Evolutionary conservation across 768 basidiomycete species (phyloP), one percentile per base, ranked within the genome.

Genomic region (Trichaptum fuscoviolaceum): DNA sequence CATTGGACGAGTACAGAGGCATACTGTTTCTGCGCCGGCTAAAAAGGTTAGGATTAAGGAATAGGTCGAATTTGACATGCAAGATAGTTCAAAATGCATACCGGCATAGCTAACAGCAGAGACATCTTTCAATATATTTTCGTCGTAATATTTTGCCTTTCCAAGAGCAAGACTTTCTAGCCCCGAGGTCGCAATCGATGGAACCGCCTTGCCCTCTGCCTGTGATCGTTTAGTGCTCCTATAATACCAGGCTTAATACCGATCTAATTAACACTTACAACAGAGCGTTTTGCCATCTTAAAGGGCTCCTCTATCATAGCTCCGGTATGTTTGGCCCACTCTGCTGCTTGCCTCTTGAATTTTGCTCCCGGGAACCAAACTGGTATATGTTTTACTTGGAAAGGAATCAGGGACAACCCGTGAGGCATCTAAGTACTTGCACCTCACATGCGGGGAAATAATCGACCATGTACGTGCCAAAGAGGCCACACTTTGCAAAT

Each of bases 131-230:
- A 35, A 23, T 5, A 61, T 17, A 26, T n/a, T 61, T 59, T 25
- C 58, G 20, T 52, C 42, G 42, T 80, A 73, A 34, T 52, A 52
- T 52, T 12, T 52, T 20, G 42, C 42, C 25, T 73, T 70, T 65
- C 52, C 69, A 64, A 63, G 57, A 35, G 58, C 63, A 26, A 35
- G 57, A 72, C 36, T 77, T 72, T 66, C 76, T 69, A 65, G 80
- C 35, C 80, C 79, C 12, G 74, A 70, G 20, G 75, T 82, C 8
- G 81, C 81, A 65, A 85, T 84, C n/a, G 81, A 85, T n/a, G 80
- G 68, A 26, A 74, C 66, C 74, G 52, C 73, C 1, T 68, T 70
- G 6, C 78, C 78, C 0, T 69, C 67, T 18, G 70, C 75, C 79
- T 82, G 62, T 26, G 35, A 65, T 52, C 20, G 12, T 15, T 52